Percentiles rank a stretch among this genome's conserved stretches.
Evolutionary conservation across 2,329 filamentous ascomycete genomes (phyloP).

Genomic region (Ceratocystis smalleyi): DNA sequence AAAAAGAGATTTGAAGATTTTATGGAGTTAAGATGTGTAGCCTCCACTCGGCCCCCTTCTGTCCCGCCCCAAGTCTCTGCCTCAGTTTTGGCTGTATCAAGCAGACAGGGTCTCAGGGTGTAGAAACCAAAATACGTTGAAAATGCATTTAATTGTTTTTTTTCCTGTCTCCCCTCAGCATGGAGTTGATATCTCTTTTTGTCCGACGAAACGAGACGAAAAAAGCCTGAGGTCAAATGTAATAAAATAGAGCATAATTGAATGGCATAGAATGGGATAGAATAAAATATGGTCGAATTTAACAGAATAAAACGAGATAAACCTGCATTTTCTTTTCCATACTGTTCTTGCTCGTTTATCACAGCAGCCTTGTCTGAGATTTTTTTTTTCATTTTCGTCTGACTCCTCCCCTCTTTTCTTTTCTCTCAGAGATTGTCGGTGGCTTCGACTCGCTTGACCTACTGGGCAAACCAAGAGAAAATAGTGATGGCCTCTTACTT

Average conservation of each 20-base stretch:
- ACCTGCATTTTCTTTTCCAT: not conserved
- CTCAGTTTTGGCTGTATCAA: conserved; percentile 1
- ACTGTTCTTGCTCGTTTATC: not conserved
- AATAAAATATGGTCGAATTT: not conserved
- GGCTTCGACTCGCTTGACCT: not conserved
- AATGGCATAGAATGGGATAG: not conserved
- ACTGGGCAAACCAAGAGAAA: not conserved
- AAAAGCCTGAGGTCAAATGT: not conserved
- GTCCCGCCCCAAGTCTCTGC: not conserved
- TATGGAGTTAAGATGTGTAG: not conserved
- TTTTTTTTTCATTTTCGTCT: not conserved
- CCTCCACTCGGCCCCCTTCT: not conserved
- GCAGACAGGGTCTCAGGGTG: not conserved
- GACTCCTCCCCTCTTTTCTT: not conserved
- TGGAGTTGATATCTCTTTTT: not conserved
- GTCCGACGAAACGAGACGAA: not conserved
- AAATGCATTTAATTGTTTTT: not conserved
- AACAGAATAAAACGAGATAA: not conserved
- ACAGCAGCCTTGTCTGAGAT: not conserved
- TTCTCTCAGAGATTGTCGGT: not conserved
- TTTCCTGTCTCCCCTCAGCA: not conserved
- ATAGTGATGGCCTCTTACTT: not conserved
- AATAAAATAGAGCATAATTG: not conserved
- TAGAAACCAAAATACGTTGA: not conserved
- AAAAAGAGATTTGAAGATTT: not conserved